phyloP scores from a whole-genome alignment of 768 basidiomycete species.

The Tulasnella sp. region DNA sequence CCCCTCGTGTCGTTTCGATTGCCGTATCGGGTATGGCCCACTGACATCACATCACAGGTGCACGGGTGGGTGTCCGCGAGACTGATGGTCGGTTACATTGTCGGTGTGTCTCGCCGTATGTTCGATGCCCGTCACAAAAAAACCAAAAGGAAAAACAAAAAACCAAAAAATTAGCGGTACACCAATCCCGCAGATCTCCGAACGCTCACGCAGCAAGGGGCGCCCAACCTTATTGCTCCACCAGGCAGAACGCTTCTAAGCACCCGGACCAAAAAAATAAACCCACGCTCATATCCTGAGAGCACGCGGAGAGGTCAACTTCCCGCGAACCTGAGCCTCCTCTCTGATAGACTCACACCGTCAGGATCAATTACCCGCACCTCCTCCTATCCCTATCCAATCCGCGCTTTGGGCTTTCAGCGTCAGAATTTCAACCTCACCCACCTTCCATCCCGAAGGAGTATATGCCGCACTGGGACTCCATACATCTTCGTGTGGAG shows the following conservation, averaged over 20 bases:
- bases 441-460: background rate
- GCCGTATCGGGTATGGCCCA: too few relatives aligned
- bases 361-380: background rate
- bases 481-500: background rate
- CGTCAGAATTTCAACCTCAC: background rate
- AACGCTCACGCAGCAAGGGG: background rate
- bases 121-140: too few relatives aligned
- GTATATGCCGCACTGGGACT: background rate
- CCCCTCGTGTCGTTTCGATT: too few relatives aligned
- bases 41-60: too few relatives aligned
- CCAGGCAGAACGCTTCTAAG: background rate
- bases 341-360: background rate
- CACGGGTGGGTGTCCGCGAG: too few relatives aligned
- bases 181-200: constrained; percentile 3
- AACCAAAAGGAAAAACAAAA: background rate
- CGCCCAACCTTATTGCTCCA: constrained; percentile 6
- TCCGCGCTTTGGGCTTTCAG: too few relatives aligned
- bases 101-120: too few relatives aligned
- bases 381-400: too few relatives aligned
- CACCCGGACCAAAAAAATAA: background rate
- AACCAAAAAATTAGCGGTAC: background rate
- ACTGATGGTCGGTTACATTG: too few relatives aligned
- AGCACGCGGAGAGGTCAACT: background rate
- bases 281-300: constrained; percentile 19
- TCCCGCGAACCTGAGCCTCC: background rate